Evolutionary conservation across 2,329 filamentous ascomycete genomes (phyloP), one percentile per base, ranked within the genome.

Genomic region (Aspergillus caelatus): DNA sequence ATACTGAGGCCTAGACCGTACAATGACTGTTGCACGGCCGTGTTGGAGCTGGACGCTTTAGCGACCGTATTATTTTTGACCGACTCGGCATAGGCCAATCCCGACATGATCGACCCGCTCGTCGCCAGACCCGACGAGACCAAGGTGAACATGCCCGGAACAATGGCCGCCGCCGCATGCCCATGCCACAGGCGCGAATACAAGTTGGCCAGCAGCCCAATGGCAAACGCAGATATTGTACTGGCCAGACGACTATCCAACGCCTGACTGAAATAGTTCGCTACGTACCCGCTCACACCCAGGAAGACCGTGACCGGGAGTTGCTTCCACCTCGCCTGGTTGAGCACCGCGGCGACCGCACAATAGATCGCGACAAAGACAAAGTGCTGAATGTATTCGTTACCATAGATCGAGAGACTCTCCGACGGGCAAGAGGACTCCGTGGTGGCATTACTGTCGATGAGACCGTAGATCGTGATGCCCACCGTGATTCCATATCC

Each of bases 141-240:
- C 64, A 87, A 84, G 1, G 88, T 85, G 67, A 95, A 96, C 67
- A 97, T 95, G 19, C 91, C 93, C 0, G 93, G 93, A 12, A 96
- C 82, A 83, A 96, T 91, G 7, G 91, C 90, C 0, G 92, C 91
- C 0, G 92, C 92, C 0, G 93, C 93, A 9, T 96, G 85, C 2
- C 90, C 91, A 73, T 93, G 92, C 26, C 90, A 77, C 39, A 83
- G 68, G 2, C 91, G 86, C 16, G 89, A 89, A 78, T 94, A 94
- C 5, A 93, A 71, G 70, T 95, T 95, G 19, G 91, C 91, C 50
- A 93, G 79, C 32, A 93, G 85, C 11, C 92, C 92, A 19, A 95
- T 88, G 0, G 86, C 86, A 56, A 95, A 83, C 0, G 92, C 91
- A 39, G 91, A 91, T 2, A 94, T 83, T 34, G 91, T 91, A 75